phyloP scores from a whole-genome alignment of 1,284 basidiomycete genomes.

The Sanghuangporus sanghuang region DNA sequence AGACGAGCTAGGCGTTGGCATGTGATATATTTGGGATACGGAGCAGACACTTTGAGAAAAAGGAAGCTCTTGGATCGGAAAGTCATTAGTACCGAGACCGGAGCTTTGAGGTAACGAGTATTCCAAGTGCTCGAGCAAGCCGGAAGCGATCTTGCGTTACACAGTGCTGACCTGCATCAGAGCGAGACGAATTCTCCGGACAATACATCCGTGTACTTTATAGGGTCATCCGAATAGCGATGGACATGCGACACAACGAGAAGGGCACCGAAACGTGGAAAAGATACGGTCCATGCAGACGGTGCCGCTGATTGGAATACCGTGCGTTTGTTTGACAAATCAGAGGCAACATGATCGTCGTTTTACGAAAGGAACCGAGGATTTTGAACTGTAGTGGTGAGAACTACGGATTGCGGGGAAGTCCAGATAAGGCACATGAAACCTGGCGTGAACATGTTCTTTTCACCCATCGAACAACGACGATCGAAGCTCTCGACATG shows the following conservation, averaged over 20 bases:
- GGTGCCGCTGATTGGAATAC: too few relatives aligned
- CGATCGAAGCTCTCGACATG: background rate
- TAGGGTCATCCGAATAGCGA: background rate
- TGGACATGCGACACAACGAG: background rate
- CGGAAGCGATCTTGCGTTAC: background rate
- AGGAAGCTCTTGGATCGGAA: background rate
- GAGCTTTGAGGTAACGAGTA: background rate
- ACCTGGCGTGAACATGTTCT: background rate
- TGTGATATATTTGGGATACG: background rate
- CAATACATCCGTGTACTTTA: background rate
- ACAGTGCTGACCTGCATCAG: background rate
- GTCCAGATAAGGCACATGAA: background rate
- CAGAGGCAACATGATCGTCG: background rate
- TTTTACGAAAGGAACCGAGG: background rate
- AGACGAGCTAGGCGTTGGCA: background rate
- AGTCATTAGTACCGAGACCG: background rate
- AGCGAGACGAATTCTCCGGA: background rate
- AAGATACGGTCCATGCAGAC: background rate
- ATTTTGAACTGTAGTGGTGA: background rate
- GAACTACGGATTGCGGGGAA: background rate
- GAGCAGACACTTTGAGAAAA: background rate
- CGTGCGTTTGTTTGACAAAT: background rate
- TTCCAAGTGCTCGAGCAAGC: background rate
- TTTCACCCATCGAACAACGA: background rate
- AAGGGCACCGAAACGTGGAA: slow-evolving; percentile 5